Percentiles rank a stretch among this genome's conserved stretches.
These are phyloP conservation scores for Pichia sporocuriosa DNA, from an alignment of 805 yeast species.

Conservation along the genomic window DNA sequence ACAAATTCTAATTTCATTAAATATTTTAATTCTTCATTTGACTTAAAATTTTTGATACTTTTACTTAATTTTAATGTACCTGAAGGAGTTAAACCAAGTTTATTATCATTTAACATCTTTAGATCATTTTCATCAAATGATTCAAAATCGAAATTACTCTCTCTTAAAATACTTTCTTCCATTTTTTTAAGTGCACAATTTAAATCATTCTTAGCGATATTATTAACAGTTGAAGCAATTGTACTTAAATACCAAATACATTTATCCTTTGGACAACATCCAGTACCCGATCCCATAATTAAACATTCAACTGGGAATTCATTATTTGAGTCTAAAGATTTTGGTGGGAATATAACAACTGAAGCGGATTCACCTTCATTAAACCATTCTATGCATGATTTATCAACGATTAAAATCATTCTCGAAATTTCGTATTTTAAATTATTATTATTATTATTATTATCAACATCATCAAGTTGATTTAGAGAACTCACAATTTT, in stretches of 20 bases:
- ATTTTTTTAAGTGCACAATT: constrained; percentile 74
- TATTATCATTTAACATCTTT: constrained; percentile 20
- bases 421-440: constrained; percentile 57
- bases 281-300: constrained; percentile 81
- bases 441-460: too few species aligned
- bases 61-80: constrained; percentile 76
- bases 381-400: constrained; percentile 90
- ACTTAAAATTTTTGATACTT: constrained; percentile 71
- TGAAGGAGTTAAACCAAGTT: constrained; percentile 9
- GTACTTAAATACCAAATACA: constrained; percentile 88
- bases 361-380: constrained; percentile 77
- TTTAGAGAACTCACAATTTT: constrained; percentile 73
- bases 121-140: constrained; percentile 42
- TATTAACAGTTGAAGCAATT: constrained; percentile 54
- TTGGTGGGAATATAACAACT: constrained; percentile 87
- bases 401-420: constrained; percentile 74
- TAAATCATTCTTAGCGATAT: constrained; percentile 60
- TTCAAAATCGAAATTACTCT: constrained; percentile 54
- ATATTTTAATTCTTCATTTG: constrained; percentile 49
- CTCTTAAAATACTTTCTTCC: constrained; percentile 76
- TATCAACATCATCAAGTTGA: constrained; percentile 35
- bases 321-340: constrained; percentile 61
- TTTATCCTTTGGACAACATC: constrained; percentile 81
- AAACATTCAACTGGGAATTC: constrained; percentile 74
- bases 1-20: constrained; percentile 56